These are phyloP conservation scores for Zarea fungicola DNA, from an alignment of 2,329 filamentous ascomycete genomes.

Conservation along the genomic window DNA sequence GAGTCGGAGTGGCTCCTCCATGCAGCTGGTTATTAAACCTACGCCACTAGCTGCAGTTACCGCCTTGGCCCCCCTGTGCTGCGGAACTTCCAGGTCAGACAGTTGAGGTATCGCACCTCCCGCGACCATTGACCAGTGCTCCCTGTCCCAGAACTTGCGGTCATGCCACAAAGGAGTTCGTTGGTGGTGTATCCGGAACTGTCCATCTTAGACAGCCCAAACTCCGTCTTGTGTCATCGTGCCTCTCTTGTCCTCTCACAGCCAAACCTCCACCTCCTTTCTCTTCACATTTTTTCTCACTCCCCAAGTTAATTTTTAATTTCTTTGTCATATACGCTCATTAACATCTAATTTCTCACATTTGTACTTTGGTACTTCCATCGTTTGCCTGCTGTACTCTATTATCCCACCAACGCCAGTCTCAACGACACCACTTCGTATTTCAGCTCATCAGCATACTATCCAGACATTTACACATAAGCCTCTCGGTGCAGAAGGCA, in stretches of 20 bases:
- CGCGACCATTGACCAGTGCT: neutral
- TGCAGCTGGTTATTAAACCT: constrained; percentile 13
- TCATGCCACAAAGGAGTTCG: no score
- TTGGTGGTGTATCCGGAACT: no score
- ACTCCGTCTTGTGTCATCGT: constrained; percentile 1
- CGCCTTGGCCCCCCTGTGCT: neutral
- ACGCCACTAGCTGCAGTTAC: constrained; percentile 13
- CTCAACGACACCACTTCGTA: no score
- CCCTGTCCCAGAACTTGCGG: neutral
- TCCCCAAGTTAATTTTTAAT: constrained; percentile 4
- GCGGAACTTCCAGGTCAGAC: constrained; percentile 8
- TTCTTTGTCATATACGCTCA: constrained; percentile 4
- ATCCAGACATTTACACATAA: no score
- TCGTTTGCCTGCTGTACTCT: no score
- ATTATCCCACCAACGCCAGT: no score
- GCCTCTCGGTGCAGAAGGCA: no score
- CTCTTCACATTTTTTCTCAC: constrained; percentile 14
- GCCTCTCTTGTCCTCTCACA: neutral
- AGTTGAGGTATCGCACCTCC: constrained; percentile 3
- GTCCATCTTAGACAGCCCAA: constrained; percentile 10
- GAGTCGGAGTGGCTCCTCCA: constrained; percentile 9
- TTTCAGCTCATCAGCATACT: no score
- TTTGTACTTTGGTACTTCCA: neutral
- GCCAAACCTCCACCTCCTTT: constrained; percentile 4
- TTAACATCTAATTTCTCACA: constrained; percentile 8